Evolutionary conservation across 805 yeast species (phyloP).

Genomic region (Teunomyces barrocoloradensis): DNA sequence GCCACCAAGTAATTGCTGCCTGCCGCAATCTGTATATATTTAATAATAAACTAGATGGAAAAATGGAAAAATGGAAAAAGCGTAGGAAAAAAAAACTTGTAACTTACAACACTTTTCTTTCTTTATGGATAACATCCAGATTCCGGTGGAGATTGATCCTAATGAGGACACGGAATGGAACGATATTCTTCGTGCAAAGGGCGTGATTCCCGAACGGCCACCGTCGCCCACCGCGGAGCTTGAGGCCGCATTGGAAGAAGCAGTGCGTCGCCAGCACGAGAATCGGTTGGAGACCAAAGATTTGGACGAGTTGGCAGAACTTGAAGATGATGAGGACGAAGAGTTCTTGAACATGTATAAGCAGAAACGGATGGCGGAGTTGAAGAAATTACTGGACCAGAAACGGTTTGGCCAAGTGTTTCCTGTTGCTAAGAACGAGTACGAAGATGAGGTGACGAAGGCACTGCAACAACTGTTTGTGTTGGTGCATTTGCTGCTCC

Average conservation of each 20-base stretch:
- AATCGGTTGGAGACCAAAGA: slow-evolving; percentile 76
- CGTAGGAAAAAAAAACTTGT: neutral
- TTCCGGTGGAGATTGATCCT: slow-evolving; percentile 88
- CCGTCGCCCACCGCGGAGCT: slow-evolving; percentile 84
- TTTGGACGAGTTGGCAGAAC: slow-evolving; percentile 76
- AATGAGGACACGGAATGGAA: slow-evolving; percentile 99
- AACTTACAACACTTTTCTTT: neutral
- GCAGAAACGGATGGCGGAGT: slow-evolving; percentile 71
- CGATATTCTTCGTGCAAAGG: slow-evolving; percentile 85
- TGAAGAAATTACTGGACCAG: slow-evolving; percentile 56
- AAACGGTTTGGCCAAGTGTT: slow-evolving; percentile 71
- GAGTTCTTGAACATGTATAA: slow-evolving; percentile 81
- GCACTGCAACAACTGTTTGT: slow-evolving; percentile 70
- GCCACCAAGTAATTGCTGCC: slow-evolving; percentile 37
- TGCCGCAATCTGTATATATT: slow-evolving; percentile 3
- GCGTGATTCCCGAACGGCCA: slow-evolving; percentile 88
- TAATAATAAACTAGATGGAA: neutral
- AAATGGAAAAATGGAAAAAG: neutral
- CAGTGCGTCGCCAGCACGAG: slow-evolving; percentile 73
- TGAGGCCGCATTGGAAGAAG: slow-evolving; percentile 86
- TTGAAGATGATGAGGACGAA: slow-evolving; percentile 92
- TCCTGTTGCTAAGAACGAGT: slow-evolving; percentile 84
- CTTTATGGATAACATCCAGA: slow-evolving; percentile 30
- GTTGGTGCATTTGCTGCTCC: slow-evolving; percentile 71
- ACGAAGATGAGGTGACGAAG: slow-evolving; percentile 78